Evolutionary conservation across 2,329 filamentous ascomycete species (phyloP).

Genomic region (Cercospora citrullina): DNA sequence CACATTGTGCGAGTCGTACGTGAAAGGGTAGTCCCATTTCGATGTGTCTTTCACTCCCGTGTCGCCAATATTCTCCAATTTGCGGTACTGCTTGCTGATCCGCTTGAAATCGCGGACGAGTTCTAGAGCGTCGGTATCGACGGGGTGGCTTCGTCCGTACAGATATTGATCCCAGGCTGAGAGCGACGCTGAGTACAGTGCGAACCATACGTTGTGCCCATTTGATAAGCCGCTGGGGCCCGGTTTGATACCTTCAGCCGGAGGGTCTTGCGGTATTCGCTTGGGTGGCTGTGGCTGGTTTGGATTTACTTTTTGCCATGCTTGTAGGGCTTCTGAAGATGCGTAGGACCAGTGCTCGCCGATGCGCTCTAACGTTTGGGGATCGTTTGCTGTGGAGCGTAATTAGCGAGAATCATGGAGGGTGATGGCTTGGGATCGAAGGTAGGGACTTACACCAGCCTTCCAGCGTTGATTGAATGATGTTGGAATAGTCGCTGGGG

Average conservation of each 20-base stretch:
- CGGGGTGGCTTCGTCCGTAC: not conserved
- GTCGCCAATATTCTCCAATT: not conserved
- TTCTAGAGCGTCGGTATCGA: not conserved
- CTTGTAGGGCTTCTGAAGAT: not conserved
- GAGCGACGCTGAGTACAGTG: not conserved
- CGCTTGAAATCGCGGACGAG: not conserved
- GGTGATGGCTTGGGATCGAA: not conserved
- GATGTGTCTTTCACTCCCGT: not conserved
- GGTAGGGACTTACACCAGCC: not conserved
- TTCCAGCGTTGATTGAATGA: not conserved
- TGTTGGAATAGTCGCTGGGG: not conserved
- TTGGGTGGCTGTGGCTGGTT: not conserved
- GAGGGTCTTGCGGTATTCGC: not conserved
- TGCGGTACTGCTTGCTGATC: not conserved
- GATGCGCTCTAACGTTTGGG: not conserved
- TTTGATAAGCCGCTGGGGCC: not conserved
- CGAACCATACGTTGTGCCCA: not conserved
- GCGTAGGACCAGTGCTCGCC: not conserved
- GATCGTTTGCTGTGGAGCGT: not conserved
- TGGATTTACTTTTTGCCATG: not conserved
- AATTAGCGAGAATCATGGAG: not conserved
- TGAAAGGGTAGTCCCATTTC: not conserved
- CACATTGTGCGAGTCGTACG: not conserved
- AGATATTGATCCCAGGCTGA: not conserved
- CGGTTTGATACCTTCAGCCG: not conserved